Conservation (phyloP, 495 filamentous ascomycete species). For the Podospora anserina region DNA sequence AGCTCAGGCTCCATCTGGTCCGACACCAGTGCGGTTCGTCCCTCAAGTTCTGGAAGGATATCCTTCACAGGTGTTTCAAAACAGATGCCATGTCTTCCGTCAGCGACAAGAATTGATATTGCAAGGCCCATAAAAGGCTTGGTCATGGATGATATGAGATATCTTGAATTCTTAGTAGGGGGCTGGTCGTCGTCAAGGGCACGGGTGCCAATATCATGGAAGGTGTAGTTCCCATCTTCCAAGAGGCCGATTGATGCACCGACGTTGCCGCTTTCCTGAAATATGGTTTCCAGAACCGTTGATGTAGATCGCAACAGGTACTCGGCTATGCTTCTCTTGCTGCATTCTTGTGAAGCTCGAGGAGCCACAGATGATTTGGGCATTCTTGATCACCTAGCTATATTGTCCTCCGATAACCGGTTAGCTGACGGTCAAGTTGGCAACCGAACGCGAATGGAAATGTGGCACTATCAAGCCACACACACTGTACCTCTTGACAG, state of each 20-base stretch:
- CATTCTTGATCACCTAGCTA: background rate
- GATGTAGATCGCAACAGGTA: background rate
- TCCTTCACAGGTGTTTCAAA: slow-evolving; percentile 12
- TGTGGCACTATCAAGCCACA: too few relatives aligned
- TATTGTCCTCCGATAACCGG: too few relatives aligned
- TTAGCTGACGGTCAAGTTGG: too few relatives aligned
- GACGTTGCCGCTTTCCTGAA: slow-evolving; percentile 7
- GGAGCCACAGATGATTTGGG: background rate
- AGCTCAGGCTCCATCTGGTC: slow-evolving; percentile 8
- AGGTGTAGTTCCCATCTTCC: background rate
- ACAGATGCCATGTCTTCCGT: slow-evolving; percentile 27
- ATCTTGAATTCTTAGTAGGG: slow-evolving; percentile 28
- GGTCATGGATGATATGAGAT: slow-evolving; percentile 39
- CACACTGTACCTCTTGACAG: too few relatives aligned
- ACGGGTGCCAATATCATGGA: slow-evolving; percentile 5
- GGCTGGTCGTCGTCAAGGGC: slow-evolving; percentile 10
- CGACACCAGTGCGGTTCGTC: background rate
- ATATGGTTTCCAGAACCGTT: background rate
- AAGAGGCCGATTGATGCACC: slow-evolving; percentile 13
- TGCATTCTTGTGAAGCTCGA: background rate
- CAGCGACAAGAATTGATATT: slow-evolving; percentile 36
- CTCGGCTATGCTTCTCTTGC: background rate
- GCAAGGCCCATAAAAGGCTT: slow-evolving; percentile 38
- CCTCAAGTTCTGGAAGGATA: slow-evolving; percentile 13
- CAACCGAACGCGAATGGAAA: too few relatives aligned